Conservation (phyloP, 1,284 basidiomycete species). For the Coriolopsis trogii region DNA sequence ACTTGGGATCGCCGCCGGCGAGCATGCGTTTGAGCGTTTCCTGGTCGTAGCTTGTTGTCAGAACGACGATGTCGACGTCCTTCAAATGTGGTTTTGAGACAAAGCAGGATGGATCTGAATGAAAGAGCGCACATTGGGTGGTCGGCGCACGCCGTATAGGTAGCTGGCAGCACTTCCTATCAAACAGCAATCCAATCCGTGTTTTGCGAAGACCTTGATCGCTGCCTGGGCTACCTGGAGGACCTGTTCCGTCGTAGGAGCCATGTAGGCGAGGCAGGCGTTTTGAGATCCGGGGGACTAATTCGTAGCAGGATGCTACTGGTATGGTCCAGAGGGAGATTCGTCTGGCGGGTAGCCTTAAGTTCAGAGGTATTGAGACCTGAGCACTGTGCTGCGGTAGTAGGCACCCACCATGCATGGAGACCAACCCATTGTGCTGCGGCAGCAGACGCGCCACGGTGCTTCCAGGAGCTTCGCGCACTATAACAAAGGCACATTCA, state of each 20-base stretch:
- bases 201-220: slow-evolving; percentile 9
- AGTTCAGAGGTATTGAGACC: no score
- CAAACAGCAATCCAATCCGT: slow-evolving; percentile 13
- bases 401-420: no score
- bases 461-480: no score
- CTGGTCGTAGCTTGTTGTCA: slow-evolving; percentile 35
- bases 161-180: slow-evolving; percentile 17
- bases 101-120: neutral
- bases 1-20: slow-evolving; percentile 35
- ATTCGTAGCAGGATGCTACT: no score
- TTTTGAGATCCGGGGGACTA: no score
- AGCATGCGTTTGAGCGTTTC: slow-evolving; percentile 48
- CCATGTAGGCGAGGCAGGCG: neutral
- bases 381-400: no score
- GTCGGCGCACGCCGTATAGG: slow-evolving; percentile 9
- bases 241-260: slow-evolving; percentile 4
- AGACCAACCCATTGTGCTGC: no score
- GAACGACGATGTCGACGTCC: slow-evolving; percentile 56
- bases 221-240: slow-evolving; percentile 10
- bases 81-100: no score
- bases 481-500: no score
- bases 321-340: no score
- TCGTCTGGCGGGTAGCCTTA: no score
- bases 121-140: slow-evolving; percentile 8
- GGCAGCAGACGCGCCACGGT: no score